phyloP scores from a whole-genome alignment of 495 filamentous ascomycete species.

The Neurospora sp. region DNA sequence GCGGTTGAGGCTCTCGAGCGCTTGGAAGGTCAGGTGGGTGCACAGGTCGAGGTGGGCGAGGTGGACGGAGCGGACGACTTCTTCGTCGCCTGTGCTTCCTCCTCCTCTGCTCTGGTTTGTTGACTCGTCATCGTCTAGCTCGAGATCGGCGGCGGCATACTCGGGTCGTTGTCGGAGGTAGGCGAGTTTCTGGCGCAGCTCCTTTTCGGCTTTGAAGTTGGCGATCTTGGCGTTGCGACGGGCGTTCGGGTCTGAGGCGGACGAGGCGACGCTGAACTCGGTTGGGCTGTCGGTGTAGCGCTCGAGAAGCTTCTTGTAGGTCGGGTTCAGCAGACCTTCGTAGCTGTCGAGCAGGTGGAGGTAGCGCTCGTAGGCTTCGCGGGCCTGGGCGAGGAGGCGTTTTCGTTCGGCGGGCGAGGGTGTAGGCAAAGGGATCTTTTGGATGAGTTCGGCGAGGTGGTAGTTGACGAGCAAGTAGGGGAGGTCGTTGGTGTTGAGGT shows the following conservation, averaged over 20 bases:
- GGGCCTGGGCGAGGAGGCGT: slow-evolving; percentile 47
- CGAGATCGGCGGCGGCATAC: slow-evolving; percentile 29
- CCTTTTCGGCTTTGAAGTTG: slow-evolving; percentile 77
- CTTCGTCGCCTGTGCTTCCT: slow-evolving; percentile 52
- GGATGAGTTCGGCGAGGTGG: slow-evolving; percentile 25
- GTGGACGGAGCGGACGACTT: slow-evolving; percentile 65
- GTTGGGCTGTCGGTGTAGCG: slow-evolving; percentile 55
- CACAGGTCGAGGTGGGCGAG: slow-evolving; percentile 62
- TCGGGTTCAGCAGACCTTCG: slow-evolving; percentile 49
- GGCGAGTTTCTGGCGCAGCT: slow-evolving; percentile 72
- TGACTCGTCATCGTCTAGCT: slow-evolving; percentile 32
- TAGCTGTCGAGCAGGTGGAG: slow-evolving; percentile 70
- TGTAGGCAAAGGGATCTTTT: slow-evolving; percentile 33
- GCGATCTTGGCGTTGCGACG: slow-evolving; percentile 76
- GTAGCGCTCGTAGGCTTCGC: slow-evolving; percentile 64
- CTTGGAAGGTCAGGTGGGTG: slow-evolving; percentile 73
- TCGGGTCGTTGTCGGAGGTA: slow-evolving; percentile 31
- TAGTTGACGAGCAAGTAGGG: slow-evolving; percentile 46
- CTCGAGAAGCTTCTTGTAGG: slow-evolving; percentile 63
- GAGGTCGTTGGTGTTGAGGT: slow-evolving; percentile 74
- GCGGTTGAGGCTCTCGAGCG: slow-evolving; percentile 71
- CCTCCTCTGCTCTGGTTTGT: slow-evolving; percentile 50
- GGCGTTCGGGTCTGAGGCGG: slow-evolving; percentile 54
- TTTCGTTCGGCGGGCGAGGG: slow-evolving; percentile 51
- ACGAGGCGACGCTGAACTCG: slow-evolving; percentile 58